Conservation (phyloP, 2,329 filamentous ascomycete genomes). For the Leptographium flavum region DNA sequence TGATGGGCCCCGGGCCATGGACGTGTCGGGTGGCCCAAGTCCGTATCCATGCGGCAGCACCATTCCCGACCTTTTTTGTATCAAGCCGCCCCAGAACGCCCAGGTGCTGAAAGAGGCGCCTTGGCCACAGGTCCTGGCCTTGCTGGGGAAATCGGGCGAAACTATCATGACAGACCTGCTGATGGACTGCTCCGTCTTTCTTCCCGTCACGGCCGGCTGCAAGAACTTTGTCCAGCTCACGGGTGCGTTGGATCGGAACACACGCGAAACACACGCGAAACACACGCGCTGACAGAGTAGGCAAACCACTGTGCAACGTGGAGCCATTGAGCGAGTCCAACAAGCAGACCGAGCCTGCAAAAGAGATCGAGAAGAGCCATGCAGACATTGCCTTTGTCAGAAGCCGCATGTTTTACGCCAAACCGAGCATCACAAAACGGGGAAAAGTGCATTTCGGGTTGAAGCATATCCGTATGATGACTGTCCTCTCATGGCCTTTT, state of each 20-base stretch:
- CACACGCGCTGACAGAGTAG: constrained; percentile 1
- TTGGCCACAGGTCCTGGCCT: constrained; percentile 61
- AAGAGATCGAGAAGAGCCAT: constrained; percentile 18
- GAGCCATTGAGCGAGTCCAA: not conserved
- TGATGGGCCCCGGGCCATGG: constrained; percentile 7
- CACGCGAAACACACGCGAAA: too few species aligned
- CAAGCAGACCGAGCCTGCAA: not conserved
- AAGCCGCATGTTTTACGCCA: constrained; percentile 75
- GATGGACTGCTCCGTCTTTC: constrained; percentile 64
- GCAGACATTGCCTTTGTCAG: constrained; percentile 62
- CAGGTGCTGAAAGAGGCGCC: constrained; percentile 50
- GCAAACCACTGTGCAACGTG: constrained; percentile 7
- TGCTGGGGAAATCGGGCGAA: constrained; percentile 65
- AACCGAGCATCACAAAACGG: constrained; percentile 53
- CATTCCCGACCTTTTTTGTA: constrained; percentile 52
- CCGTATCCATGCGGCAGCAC: constrained; percentile 1
- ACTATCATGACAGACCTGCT: constrained; percentile 65
- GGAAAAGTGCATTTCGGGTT: constrained; percentile 60
- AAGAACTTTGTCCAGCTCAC: constrained; percentile 67
- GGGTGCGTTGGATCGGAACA: constrained; percentile 39
- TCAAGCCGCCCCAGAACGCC: constrained; percentile 57
- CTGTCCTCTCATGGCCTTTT: constrained; percentile 4
- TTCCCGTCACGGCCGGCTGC: constrained; percentile 40
- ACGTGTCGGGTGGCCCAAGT: not conserved
- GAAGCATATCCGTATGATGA: constrained; percentile 58